Evolutionary conservation across 495 filamentous ascomycete species (phyloP).

Genomic region (Choiromyces venosus): DNA sequence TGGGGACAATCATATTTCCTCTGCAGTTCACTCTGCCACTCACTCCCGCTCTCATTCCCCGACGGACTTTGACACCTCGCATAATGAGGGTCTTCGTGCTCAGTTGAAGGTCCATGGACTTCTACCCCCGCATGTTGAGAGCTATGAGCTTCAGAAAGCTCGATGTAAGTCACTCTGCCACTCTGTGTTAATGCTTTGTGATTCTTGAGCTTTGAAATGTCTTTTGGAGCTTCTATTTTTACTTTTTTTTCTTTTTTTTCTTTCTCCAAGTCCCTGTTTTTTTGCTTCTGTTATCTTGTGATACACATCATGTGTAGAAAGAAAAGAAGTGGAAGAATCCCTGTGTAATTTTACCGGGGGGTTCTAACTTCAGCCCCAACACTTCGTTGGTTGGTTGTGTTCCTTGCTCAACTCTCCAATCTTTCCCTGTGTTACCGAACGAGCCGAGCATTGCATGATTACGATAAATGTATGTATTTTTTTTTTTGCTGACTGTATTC

Average conservation of each 20-base stretch:
- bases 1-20: constrained; percentile 7
- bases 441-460: not conserved
- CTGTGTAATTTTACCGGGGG: constrained; percentile 20
- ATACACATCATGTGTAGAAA: not conserved
- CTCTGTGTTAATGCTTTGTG: not conserved
- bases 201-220: not conserved
- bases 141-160: constrained; percentile 61
- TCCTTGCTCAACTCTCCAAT: not conserved
- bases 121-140: constrained; percentile 64
- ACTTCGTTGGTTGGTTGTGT: constrained; percentile 6
- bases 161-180: constrained; percentile 52
- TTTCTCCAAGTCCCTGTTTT: constrained; percentile 1
- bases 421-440: not conserved
- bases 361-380: constrained; percentile 29
- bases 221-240: constrained; percentile 15
- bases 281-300: not conserved
- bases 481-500: constrained; percentile 21
- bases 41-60: constrained; percentile 34
- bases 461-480: constrained; percentile 8
- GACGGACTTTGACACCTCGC: constrained; percentile 54
- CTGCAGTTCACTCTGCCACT: constrained; percentile 21
- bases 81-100: constrained; percentile 59
- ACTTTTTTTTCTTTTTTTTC: constrained; percentile 11
- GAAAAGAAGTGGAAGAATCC: constrained; percentile 7
- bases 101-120: constrained; percentile 67